Percentiles rank a stretch among this genome's conserved stretches.
phyloP scores from a whole-genome alignment of 2,329 filamentous ascomycete species.

The Venturia asperata region DNA sequence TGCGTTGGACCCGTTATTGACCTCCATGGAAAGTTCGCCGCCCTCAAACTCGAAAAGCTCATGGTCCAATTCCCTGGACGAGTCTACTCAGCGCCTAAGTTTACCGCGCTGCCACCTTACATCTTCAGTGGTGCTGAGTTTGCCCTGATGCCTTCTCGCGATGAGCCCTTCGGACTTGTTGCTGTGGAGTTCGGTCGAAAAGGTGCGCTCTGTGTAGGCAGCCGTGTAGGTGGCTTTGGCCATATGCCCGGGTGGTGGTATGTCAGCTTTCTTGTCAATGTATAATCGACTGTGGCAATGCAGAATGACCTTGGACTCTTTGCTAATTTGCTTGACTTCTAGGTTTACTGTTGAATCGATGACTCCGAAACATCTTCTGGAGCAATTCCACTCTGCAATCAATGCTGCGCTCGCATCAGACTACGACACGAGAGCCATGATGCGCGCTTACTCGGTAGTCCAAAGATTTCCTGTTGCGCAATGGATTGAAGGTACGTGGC shows the following conservation, averaged over 20 bases:
- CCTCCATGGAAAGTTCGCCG: slow-evolving; percentile 61
- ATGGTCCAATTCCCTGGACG: slow-evolving; percentile 59
- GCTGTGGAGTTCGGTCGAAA: slow-evolving; percentile 64
- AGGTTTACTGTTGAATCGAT: slow-evolving; percentile 61
- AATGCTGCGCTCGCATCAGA: slow-evolving; percentile 53
- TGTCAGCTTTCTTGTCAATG: neutral
- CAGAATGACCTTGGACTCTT: neutral
- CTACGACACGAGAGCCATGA: slow-evolving; percentile 49
- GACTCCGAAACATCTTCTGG: slow-evolving; percentile 54
- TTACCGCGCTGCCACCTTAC: slow-evolving; percentile 57
- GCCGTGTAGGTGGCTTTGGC: slow-evolving; percentile 55
- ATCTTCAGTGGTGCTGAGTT: slow-evolving; percentile 64
- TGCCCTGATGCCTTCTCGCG: slow-evolving; percentile 59
- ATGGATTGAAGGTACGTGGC: slow-evolving; percentile 51
- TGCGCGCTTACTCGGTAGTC: slow-evolving; percentile 58
- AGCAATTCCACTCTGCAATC: slow-evolving; percentile 59
- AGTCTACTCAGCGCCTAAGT: slow-evolving; percentile 60
- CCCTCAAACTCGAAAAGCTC: slow-evolving; percentile 56
- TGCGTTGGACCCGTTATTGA: slow-evolving; percentile 60
- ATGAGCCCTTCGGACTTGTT: slow-evolving; percentile 62
- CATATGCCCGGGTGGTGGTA: slow-evolving; percentile 52
- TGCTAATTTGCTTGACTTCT: neutral
- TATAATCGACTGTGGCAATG: no score
- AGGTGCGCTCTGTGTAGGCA: slow-evolving; percentile 59
- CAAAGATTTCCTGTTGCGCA: slow-evolving; percentile 63